Evolutionary conservation across 1,139 yeast genomes (phyloP).

Genomic region (Yamadazyma triangularis): DNA sequence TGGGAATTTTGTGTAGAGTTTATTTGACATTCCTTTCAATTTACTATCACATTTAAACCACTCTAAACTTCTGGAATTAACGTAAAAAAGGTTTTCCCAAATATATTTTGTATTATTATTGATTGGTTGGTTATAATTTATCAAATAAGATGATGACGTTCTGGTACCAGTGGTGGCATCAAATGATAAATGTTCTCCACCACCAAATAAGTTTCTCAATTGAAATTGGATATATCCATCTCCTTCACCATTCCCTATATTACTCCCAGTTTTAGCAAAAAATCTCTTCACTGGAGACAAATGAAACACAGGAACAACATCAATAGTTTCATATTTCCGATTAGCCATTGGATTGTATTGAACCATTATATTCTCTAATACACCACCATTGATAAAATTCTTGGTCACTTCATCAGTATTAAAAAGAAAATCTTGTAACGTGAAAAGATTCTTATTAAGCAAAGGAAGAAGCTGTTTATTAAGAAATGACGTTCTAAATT

Average conservation of each 20-base stretch:
- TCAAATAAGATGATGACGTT: conserved; percentile 67
- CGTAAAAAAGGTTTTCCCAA: conserved; percentile 50
- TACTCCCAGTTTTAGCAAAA: conserved; percentile 87
- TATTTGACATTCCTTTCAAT: conserved; percentile 57
- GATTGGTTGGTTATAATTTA: conserved; percentile 63
- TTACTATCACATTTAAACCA: conserved; percentile 54
- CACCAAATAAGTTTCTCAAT: conserved; percentile 77
- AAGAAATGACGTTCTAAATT: conserved; percentile 49
- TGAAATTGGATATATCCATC: conserved; percentile 83
- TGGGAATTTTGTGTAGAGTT: conserved; percentile 33
- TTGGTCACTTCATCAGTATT: conserved; percentile 40
- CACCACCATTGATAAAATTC: conserved; percentile 38
- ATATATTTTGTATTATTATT: conserved; percentile 47
- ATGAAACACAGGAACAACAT: conserved; percentile 53
- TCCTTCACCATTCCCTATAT: conserved; percentile 92
- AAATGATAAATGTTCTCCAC: conserved; percentile 73
- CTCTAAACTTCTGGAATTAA: conserved; percentile 61
- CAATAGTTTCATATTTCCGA: conserved; percentile 20
- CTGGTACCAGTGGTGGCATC: conserved; percentile 81
- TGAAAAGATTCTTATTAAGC: conserved; percentile 27
- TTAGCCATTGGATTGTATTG: conserved; percentile 29
- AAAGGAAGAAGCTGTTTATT: conserved; percentile 49
- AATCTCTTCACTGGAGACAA: conserved; percentile 61
- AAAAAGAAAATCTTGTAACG: conserved; percentile 32
- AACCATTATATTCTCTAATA: conserved; percentile 43